Evolutionary conservation across 371 early-diverging fungal species (phyloP), one percentile per base, ranked within the genome.

Genomic region (Mortierella sp.): DNA sequence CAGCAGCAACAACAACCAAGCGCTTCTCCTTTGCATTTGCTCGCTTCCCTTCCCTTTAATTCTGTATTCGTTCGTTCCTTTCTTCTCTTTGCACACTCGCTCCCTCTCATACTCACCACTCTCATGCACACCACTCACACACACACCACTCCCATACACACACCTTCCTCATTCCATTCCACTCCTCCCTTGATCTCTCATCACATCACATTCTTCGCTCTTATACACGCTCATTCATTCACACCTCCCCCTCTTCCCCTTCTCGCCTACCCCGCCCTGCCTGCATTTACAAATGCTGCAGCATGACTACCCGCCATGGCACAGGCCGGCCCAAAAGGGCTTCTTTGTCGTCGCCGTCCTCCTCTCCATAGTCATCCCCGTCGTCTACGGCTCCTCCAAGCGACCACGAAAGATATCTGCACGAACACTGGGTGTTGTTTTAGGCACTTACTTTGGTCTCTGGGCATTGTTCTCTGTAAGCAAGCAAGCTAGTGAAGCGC

Each of bases 281-380:
- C 13, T 28, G 31, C 28, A 28, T 59, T 59, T 10, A 11, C 70
- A 71, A 70, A 81, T 81, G 81, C 64, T 76, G 26, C 69, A 50
- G 14, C 81, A 81, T 70, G 76, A 59, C 26, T 81, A 81, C 74
- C 81, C 81, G 40, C 69, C 77, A 69, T 81, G 81, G 81, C 81
- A 81, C 53, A 76, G 70, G 71, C 81, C 81, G 21, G 81, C 73
- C 59, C 81, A 81, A 31, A 71, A 64, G 50, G 73, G 26, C 14
- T 51, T 81, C 67, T 81, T 73, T 55, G 26, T 76, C 70, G 19
- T 77, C 1, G 81, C 70, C 6, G 81, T 69, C 57, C 34, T 73
- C 24, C 70, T 81, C 19, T 73, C 73, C 74, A 76, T 81, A 46
- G 69, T 71, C n/a, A 71, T 81, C 19, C 81, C 81, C 5, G 77